Conservation (phyloP, 2,329 filamentous ascomycete genomes). For the Colletotrichum sp. region DNA sequence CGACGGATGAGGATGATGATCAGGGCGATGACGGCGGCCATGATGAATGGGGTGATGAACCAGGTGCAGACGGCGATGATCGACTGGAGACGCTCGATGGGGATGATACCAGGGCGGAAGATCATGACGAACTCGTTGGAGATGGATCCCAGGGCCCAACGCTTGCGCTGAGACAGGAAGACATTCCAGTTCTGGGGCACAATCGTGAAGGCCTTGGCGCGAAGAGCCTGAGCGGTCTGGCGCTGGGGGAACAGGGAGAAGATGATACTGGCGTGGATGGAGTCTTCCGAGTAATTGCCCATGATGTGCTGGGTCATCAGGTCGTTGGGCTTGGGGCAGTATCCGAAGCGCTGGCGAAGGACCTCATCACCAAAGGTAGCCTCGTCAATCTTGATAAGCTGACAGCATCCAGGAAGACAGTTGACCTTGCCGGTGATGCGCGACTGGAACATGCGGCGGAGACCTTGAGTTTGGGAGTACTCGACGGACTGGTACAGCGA, state of each 20-base stretch:
- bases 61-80: slow-evolving; percentile 52
- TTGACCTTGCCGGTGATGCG: slow-evolving; percentile 55
- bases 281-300: slow-evolving; percentile 54
- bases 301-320: slow-evolving; percentile 54
- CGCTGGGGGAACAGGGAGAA: slow-evolving; percentile 49
- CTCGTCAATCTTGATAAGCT: slow-evolving; percentile 54
- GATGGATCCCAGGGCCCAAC: slow-evolving; percentile 53
- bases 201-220: slow-evolving; percentile 51
- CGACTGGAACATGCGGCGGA: slow-evolving; percentile 54
- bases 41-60: slow-evolving; percentile 50
- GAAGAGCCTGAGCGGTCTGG: slow-evolving; percentile 50
- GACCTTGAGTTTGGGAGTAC: slow-evolving; percentile 52
- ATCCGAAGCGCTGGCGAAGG: slow-evolving; percentile 51
- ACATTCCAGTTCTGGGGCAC: slow-evolving; percentile 50
- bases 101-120: slow-evolving; percentile 44
- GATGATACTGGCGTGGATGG: slow-evolving; percentile 54
- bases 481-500: slow-evolving; percentile 53
- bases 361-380: slow-evolving; percentile 52
- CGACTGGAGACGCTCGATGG: slow-evolving; percentile 49
- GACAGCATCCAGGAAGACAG: slow-evolving; percentile 54
- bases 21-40: slow-evolving; percentile 42
- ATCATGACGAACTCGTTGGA: slow-evolving; percentile 56
- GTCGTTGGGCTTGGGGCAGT: slow-evolving; percentile 54
- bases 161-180: slow-evolving; percentile 53
- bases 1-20: slow-evolving; percentile 37